Conservation (phyloP, 2,329 filamentous ascomycete species). For the Myriangium duriaei region DNA sequence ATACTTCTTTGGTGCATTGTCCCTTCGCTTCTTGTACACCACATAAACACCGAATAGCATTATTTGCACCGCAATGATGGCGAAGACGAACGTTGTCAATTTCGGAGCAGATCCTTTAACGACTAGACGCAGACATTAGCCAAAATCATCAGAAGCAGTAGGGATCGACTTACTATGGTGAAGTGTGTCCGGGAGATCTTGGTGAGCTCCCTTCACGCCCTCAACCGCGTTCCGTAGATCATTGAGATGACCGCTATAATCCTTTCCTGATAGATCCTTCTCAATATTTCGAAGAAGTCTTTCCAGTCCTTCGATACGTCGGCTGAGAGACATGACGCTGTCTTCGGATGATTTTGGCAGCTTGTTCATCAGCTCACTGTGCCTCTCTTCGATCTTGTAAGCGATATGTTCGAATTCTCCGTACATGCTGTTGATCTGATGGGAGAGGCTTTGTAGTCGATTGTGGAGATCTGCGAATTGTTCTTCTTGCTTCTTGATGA, state of each 20-base stretch:
- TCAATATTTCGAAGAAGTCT: conserved; percentile 37
- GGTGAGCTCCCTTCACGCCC: conserved; percentile 40
- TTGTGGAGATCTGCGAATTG: conserved; percentile 81
- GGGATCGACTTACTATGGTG: conserved; percentile 33
- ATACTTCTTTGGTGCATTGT: conserved; percentile 80
- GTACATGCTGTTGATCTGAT: conserved; percentile 54
- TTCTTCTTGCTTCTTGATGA: conserved; percentile 32
- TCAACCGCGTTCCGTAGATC: conserved; percentile 42
- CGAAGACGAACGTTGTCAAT: conserved; percentile 51
- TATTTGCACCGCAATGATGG: conserved; percentile 64
- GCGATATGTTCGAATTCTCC: conserved; percentile 41
- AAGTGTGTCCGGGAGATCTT: conserved; percentile 38
- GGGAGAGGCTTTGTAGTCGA: conserved; percentile 61
- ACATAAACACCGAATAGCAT: conserved; percentile 57
- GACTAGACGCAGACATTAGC: conserved; percentile 25
- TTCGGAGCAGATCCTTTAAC: conserved; percentile 42
- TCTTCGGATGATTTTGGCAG: conserved; percentile 7
- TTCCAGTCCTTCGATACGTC: conserved; percentile 42
- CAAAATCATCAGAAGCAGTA: background rate
- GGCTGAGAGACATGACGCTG: conserved; percentile 19
- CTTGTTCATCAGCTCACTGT: conserved; percentile 37
- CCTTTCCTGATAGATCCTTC: conserved; percentile 42
- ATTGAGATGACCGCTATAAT: conserved; percentile 43
- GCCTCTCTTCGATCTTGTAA: conserved; percentile 42
- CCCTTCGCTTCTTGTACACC: conserved; percentile 66